Evolutionary conservation across 768 basidiomycete genomes (phyloP).

Genomic region (Nevesoporus exiguus): DNA sequence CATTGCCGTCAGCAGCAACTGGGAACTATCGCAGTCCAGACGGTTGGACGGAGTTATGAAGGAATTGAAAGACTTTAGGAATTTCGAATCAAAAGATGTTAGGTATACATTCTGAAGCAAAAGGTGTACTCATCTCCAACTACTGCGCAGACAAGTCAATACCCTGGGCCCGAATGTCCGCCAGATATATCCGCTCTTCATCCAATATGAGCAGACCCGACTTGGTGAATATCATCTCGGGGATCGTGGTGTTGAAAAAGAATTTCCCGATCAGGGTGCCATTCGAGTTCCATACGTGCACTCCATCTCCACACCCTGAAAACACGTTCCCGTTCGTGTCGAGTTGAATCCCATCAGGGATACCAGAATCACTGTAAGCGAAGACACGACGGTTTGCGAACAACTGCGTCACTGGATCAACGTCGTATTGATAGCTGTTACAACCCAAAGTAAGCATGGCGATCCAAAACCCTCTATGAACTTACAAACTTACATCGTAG

Average conservation of each 20-base stretch:
- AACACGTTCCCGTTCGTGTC: conserved; percentile 67
- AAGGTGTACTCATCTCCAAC: too few species aligned
- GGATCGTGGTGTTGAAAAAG: conserved; percentile 27
- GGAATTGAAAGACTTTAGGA: too few species aligned
- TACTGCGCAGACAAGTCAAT: conserved; percentile 8
- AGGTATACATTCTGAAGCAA: too few species aligned
- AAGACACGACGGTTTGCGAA: conserved; percentile 65
- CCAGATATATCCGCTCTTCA: conserved; percentile 38
- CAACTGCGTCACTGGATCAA: conserved; percentile 49
- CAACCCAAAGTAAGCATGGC: not conserved
- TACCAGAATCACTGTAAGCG: conserved; percentile 61
- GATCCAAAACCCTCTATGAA: not conserved
- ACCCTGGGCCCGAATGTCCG: conserved; percentile 34
- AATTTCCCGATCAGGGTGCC: conserved; percentile 44
- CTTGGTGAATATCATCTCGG: conserved; percentile 43
- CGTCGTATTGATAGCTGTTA: conserved; percentile 63
- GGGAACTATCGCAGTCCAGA: too few species aligned
- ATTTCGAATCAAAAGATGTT: too few species aligned
- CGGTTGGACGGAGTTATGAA: too few species aligned
- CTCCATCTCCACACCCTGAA: conserved; percentile 62
- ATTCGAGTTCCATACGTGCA: conserved; percentile 54
- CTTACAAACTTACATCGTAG: conserved; percentile 55
- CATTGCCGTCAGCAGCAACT: too few species aligned
- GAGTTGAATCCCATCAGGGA: conserved; percentile 66
- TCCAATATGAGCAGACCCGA: conserved; percentile 38